These are phyloP conservation scores for Daldinia childiae DNA, from an alignment of 495 filamentous ascomycete species.

Conservation along the genomic window DNA sequence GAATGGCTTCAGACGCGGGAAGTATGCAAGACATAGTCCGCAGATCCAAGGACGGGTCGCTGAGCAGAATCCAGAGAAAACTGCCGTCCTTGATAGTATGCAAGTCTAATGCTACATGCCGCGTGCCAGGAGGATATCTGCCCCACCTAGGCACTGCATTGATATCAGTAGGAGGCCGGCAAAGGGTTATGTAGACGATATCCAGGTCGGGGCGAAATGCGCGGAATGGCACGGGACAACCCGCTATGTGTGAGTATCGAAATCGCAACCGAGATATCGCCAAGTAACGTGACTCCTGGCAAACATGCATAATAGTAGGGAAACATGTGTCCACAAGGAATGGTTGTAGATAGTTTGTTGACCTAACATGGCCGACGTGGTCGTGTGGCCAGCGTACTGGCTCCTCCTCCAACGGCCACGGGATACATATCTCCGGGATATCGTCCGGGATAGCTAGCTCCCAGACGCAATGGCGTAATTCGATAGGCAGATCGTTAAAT, in stretches of 20 bases:
- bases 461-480: slow-evolving; percentile 33
- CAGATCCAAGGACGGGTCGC: slow-evolving; percentile 1
- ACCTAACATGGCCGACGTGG: not conserved
- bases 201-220: slow-evolving; percentile 65
- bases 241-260: slow-evolving; percentile 28
- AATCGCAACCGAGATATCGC: slow-evolving; percentile 30
- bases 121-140: slow-evolving; percentile 3
- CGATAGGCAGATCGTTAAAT: slow-evolving; percentile 21
- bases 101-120: slow-evolving; percentile 27
- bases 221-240: slow-evolving; percentile 59
- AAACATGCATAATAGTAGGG: slow-evolving; percentile 44
- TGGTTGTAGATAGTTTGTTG: slow-evolving; percentile 16
- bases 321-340: slow-evolving; percentile 35
- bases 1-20: slow-evolving; percentile 3
- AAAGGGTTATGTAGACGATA: slow-evolving; percentile 48
- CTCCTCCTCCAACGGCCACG: slow-evolving; percentile 34
- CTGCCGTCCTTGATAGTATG: slow-evolving; percentile 28
- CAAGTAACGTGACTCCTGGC: slow-evolving; percentile 52
- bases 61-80: slow-evolving; percentile 7
- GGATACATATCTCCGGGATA: slow-evolving; percentile 34
- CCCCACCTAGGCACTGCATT: slow-evolving; percentile 14
- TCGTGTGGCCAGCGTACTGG: not conserved
- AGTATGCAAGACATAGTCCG: slow-evolving; percentile 24
- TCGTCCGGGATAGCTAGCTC: slow-evolving; percentile 25
- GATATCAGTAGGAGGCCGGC: slow-evolving; percentile 12